Conservation (phyloP, 192 early-diverging fungal species). For the Coemansia sp. region DNA sequence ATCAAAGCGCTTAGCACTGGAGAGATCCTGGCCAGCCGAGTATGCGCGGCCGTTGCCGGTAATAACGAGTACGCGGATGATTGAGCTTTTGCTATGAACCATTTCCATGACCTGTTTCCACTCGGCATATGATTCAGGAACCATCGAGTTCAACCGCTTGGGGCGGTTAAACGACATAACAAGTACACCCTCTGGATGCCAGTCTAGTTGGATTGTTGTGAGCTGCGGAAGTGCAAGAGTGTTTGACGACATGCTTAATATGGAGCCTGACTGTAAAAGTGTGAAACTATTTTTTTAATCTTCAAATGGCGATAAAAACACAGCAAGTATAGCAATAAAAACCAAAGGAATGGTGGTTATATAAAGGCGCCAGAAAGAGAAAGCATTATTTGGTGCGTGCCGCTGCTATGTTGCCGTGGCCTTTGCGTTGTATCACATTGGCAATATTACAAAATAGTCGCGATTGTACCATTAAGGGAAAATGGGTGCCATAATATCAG, state of each 20-base stretch:
- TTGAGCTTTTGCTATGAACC: constrained; percentile 41
- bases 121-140: constrained; percentile 55
- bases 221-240: constrained; percentile 6
- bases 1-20: constrained; percentile 7
- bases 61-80: constrained; percentile 60
- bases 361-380: no score
- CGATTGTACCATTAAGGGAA: no score
- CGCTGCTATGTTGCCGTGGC: neutral
- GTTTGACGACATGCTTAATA: neutral
- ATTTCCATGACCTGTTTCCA: constrained; percentile 60
- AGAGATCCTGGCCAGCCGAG: constrained; percentile 62
- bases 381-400: neutral
- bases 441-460: no score
- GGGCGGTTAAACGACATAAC: constrained; percentile 64
- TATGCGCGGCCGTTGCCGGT: constrained; percentile 66
- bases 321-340: no score
- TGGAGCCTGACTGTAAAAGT: neutral
- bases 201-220: constrained; percentile 9
- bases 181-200: constrained; percentile 54
- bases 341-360: no score
- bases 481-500: no score
- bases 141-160: constrained; percentile 56
- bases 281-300: no score
- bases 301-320: no score
- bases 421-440: no score